phyloP scores from a whole-genome alignment of 306 rosid species.

The Fragaria ananassa region DNA sequence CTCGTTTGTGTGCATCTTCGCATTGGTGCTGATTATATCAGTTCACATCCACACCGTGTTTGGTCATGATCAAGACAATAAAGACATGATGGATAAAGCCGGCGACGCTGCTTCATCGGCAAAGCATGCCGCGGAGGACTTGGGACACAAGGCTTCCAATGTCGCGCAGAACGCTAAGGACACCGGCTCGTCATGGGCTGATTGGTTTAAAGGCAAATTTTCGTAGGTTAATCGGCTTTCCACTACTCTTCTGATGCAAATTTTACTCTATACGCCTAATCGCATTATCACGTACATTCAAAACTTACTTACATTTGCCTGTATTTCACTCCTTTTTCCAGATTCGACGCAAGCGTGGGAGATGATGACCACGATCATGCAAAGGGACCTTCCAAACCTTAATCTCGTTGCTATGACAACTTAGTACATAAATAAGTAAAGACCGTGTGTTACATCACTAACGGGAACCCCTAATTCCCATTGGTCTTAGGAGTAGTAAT shows the following conservation, averaged over 20 bases:
- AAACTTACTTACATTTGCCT: neutral
- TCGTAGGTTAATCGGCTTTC: neutral
- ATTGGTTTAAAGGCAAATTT: conserved; percentile 15
- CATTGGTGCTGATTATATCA: conserved; percentile 20
- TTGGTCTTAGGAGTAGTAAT: conserved; percentile 5
- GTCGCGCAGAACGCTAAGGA: neutral
- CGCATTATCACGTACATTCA: neutral
- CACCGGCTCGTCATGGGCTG: neutral
- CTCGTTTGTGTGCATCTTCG: conserved; percentile 2
- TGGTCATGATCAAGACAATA: conserved; percentile 1
- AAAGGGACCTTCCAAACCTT: neutral
- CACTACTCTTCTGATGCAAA: neutral
- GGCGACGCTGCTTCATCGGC: neutral
- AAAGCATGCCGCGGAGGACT: neutral
- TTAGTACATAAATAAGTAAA: neutral
- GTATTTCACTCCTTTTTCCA: neutral
- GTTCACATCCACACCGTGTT: conserved; percentile 4
- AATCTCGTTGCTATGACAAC: neutral
- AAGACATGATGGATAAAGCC: neutral
- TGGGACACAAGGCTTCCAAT: neutral
- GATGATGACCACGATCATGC: neutral
- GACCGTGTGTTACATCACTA: neutral
- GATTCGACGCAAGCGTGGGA: neutral
- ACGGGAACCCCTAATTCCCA: neutral
- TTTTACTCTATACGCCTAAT: neutral